A percentile compares a stretch with the other conserved stretches of the same genome.
Conservation (phyloP, 352 stramenopile species). For the Phytophthora sansomeana region DNA sequence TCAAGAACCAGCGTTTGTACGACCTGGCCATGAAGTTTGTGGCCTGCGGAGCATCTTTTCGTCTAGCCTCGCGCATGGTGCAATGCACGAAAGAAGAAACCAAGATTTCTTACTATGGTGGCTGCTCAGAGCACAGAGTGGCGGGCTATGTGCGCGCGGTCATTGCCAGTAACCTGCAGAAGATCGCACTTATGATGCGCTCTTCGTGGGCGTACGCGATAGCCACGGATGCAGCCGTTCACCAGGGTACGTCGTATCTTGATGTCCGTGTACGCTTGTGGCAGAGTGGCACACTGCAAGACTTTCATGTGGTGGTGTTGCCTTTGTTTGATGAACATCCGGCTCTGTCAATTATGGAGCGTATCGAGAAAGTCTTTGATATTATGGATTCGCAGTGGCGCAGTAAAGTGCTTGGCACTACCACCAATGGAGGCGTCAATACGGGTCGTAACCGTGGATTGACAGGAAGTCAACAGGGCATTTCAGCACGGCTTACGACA, state of each 20-base stretch:
- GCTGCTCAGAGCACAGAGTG: slow-evolving; percentile 55
- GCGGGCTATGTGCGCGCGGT: slow-evolving; percentile 61
- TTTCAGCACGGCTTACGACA: slow-evolving; percentile 52
- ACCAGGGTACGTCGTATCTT: slow-evolving; percentile 65
- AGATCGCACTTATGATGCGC: slow-evolving; percentile 72
- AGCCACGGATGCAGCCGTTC: slow-evolving; percentile 51
- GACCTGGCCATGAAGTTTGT: slow-evolving; percentile 75
- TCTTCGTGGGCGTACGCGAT: slow-evolving; percentile 62
- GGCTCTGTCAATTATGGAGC: slow-evolving; percentile 44
- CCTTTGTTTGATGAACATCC: slow-evolving; percentile 56
- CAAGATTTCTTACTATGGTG: slow-evolving; percentile 56
- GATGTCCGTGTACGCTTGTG: slow-evolving; percentile 64
- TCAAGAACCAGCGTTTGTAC: slow-evolving; percentile 74
- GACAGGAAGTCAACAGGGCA: slow-evolving; percentile 55
- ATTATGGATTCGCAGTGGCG: slow-evolving; percentile 63
- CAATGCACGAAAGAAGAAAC: slow-evolving; percentile 71
- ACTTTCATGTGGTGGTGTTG: slow-evolving; percentile 65
- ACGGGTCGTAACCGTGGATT: slow-evolving; percentile 52
- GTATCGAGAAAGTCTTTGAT: slow-evolving; percentile 47
- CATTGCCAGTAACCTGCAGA: slow-evolving; percentile 69
- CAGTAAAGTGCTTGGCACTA: slow-evolving; percentile 61
- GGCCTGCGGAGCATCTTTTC: slow-evolving; percentile 61
- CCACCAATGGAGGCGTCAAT: slow-evolving; percentile 48
- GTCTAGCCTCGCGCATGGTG: slow-evolving; percentile 60
- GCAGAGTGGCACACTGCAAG: slow-evolving; percentile 57